A percentile compares a stretch with the other conserved stretches of the same genome.
phyloP scores from a whole-genome alignment of 148 eudicot genomes.

The Silene latifolia region DNA sequence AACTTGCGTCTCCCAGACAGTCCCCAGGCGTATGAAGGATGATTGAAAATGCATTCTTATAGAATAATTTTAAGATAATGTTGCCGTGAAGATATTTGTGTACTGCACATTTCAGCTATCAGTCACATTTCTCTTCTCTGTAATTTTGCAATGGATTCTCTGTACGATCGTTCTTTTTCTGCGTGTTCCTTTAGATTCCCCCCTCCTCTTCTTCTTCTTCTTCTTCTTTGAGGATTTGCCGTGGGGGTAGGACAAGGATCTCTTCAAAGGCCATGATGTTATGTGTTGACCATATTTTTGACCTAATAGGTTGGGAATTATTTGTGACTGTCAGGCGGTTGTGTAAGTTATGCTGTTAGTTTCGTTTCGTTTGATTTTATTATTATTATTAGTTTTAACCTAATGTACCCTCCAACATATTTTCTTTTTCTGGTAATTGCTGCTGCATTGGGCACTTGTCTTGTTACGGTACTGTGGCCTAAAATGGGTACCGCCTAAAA shows the following conservation, averaged over 20 bases:
- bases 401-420: no score
- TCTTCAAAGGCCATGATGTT: not conserved
- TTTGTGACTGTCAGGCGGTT: not conserved
- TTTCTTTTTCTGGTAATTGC: not conserved
- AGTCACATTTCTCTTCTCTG: not conserved
- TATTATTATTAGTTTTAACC: no score
- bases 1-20: not conserved
- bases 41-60: not conserved
- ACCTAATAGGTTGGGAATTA: not conserved
- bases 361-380: not conserved
- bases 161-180: not conserved
- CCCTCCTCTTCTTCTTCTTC: not conserved
- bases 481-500: not conserved
- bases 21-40: not conserved
- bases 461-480: not conserved
- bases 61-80: not conserved
- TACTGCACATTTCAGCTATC: not conserved
- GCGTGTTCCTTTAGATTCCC: not conserved
- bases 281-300: not conserved
- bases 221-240: not conserved
- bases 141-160: not conserved
- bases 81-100: not conserved
- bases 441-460: not conserved
- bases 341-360: not conserved
- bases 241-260: not conserved